phyloP scores from a whole-genome alignment of 2,329 filamentous ascomycete species.

The Tetracladium maxilliforme region DNA sequence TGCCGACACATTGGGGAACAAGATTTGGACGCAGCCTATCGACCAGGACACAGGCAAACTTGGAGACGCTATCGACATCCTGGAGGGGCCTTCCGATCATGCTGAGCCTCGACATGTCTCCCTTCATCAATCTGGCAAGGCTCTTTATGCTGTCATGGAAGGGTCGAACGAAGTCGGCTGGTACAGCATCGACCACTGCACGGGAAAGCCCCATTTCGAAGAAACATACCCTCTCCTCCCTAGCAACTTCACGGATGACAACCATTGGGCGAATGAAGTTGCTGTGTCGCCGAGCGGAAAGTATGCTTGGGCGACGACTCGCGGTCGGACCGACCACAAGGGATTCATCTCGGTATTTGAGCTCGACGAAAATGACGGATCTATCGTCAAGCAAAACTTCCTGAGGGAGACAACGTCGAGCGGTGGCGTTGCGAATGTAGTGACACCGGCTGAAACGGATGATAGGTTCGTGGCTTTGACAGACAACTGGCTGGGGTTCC shows the following conservation, averaged over 20 bases:
- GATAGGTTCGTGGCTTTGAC: slow-evolving; percentile 7
- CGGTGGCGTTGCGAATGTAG: slow-evolving; percentile 5
- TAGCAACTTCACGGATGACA: slow-evolving; percentile 1
- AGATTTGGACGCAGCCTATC: slow-evolving; percentile 17
- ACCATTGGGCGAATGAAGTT: slow-evolving; percentile 18
- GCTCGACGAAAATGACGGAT: slow-evolving; percentile 2
- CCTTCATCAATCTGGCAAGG: slow-evolving; percentile 5
- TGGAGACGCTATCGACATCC: slow-evolving; percentile 3
- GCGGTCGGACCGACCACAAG: slow-evolving; percentile 3
- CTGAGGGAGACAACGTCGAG: slow-evolving; percentile 3
- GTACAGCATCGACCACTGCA: neutral
- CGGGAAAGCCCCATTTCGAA: neutral
- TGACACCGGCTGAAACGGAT: slow-evolving; percentile 4
- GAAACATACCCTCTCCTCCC: no score
- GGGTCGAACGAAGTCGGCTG: neutral
- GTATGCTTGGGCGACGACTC: slow-evolving; percentile 15
- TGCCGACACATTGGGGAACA: slow-evolving; percentile 29
- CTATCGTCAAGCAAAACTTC: slow-evolving; percentile 5
- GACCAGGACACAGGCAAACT: slow-evolving; percentile 5
- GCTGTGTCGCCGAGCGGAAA: slow-evolving; percentile 11
- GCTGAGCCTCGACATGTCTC: no score
- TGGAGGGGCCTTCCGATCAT: no score
- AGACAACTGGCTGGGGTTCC: slow-evolving; percentile 5
- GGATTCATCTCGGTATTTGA: slow-evolving; percentile 7
- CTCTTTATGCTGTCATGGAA: slow-evolving; percentile 2